These are phyloP conservation scores for Kalaharituber pfeilii DNA, from an alignment of 2,329 filamentous ascomycete genomes.

Conservation along the genomic window DNA sequence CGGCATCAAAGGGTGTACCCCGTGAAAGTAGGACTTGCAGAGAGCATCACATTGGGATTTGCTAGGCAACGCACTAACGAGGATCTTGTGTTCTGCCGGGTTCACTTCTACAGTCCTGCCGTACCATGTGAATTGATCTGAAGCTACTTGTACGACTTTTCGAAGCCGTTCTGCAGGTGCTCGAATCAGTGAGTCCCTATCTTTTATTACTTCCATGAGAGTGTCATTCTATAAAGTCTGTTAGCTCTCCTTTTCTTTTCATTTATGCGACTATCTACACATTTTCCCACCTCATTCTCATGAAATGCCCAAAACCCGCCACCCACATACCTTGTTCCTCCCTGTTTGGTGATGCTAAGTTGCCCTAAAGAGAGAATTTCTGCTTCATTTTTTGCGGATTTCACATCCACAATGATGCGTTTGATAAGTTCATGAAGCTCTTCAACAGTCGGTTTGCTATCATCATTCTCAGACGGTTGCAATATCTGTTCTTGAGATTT, in stretches of 20 bases:
- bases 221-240: too few relatives aligned
- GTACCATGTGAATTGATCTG: conserved; percentile 9
- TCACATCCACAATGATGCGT: neutral
- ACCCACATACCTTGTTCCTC: conserved; percentile 21
- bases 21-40: conserved; percentile 19
- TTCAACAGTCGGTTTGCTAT: neutral
- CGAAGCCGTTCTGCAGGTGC: neutral
- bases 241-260: neutral
- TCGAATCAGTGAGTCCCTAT: neutral
- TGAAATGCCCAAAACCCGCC: conserved; percentile 22
- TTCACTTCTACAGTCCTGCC: conserved; percentile 1
- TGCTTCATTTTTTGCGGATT: conserved; percentile 2
- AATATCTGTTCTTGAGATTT: neutral
- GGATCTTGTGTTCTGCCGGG: conserved; percentile 5
- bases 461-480: neutral
- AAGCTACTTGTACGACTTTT: conserved; percentile 7
- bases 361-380: conserved; percentile 20
- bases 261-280: conserved; percentile 11
- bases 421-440: neutral
- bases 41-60: conserved; percentile 15
- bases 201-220: too few relatives aligned
- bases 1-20: conserved; percentile 21
- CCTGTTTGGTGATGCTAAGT: conserved; percentile 22
- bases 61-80: conserved; percentile 9
- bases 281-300: conserved; percentile 20